These are phyloP conservation scores for Trichosporon asahii DNA, from an alignment of 1,284 basidiomycete genomes.

Conservation along the genomic window DNA sequence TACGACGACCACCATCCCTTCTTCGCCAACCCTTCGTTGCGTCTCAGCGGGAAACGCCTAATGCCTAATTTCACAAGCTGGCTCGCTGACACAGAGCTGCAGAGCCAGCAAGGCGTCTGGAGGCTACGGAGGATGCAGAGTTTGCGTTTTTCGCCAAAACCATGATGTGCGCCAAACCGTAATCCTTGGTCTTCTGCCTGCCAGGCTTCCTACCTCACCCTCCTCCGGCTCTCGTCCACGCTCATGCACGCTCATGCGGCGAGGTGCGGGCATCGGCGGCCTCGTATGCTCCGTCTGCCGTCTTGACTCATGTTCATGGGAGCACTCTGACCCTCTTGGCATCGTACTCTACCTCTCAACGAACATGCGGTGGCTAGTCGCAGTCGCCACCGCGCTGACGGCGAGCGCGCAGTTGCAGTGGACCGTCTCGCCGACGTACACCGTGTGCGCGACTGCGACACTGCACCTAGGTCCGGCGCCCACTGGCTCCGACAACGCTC, in stretches of 20 bases:
- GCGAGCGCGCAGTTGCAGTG: background rate
- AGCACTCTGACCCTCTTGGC: background rate
- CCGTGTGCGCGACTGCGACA: slow-evolving; percentile 1
- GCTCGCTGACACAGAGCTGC: too few species aligned
- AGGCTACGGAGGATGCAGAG: background rate
- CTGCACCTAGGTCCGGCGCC: background rate
- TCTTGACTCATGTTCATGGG: background rate
- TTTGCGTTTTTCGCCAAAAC: background rate
- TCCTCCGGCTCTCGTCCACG: background rate
- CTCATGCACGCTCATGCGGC: too few species aligned
- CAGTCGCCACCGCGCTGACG: background rate
- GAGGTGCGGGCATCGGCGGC: background rate
- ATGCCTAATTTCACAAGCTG: background rate
- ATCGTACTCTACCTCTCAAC: background rate
- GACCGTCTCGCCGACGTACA: slow-evolving; percentile 6
- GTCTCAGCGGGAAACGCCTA: slow-evolving; percentile 4
- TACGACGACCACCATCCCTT: background rate
- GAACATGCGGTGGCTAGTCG: background rate
- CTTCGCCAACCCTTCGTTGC: background rate
- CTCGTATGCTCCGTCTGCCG: background rate
- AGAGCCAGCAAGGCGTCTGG: too few species aligned
- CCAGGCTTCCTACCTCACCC: background rate
- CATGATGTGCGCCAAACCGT: background rate
- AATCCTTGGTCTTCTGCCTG: background rate
- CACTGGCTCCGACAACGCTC: background rate